phyloP scores from a whole-genome alignment of 495 filamentous ascomycete genomes.

The Aspergillus egyptiacus region DNA sequence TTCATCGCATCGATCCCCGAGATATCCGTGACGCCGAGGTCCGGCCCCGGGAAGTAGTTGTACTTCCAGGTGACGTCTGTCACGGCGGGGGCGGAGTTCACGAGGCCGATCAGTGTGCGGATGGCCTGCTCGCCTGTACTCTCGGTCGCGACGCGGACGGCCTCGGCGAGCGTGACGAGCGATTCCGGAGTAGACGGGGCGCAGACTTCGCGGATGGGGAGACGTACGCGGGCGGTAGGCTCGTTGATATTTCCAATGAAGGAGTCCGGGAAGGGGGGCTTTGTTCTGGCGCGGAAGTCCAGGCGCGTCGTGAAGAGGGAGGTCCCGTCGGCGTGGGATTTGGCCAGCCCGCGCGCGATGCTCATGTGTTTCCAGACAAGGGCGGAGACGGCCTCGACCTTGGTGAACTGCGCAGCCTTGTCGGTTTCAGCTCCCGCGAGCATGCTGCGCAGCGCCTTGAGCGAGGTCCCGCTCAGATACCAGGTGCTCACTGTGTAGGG shows the following conservation, averaged over 20 bases:
- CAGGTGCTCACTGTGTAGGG: constrained; percentile 12
- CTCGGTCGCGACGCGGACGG: constrained; percentile 8
- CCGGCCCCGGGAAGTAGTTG: constrained; percentile 9
- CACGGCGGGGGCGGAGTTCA: constrained; percentile 5
- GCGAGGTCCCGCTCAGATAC: constrained; percentile 3
- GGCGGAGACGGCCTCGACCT: constrained; percentile 11
- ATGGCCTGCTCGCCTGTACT: neutral
- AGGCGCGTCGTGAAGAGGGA: constrained; percentile 10
- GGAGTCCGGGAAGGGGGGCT: neutral
- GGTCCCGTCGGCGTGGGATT: neutral
- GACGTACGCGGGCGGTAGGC: constrained; percentile 5
- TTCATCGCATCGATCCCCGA: constrained; percentile 3
- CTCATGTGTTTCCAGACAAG: constrained; percentile 12
- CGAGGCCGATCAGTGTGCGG: constrained; percentile 6
- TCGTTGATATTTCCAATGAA: constrained; percentile 12
- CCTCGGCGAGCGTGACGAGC: constrained; percentile 6
- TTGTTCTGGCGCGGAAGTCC: constrained; percentile 10
- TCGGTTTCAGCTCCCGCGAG: constrained; percentile 1
- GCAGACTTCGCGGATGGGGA: constrained; percentile 5
- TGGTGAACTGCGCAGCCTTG: constrained; percentile 6
- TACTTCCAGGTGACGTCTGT: constrained; percentile 12
- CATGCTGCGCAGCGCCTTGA: neutral
- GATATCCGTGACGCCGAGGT: constrained; percentile 9
- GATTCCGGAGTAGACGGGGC: neutral
- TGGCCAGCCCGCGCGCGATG: constrained; percentile 4